Percentiles rank a stretch among this genome's conserved stretches.
These are phyloP conservation scores for Gastrolobium villosum DNA, from an alignment of 306 rosid species.

Conservation along the genomic window DNA sequence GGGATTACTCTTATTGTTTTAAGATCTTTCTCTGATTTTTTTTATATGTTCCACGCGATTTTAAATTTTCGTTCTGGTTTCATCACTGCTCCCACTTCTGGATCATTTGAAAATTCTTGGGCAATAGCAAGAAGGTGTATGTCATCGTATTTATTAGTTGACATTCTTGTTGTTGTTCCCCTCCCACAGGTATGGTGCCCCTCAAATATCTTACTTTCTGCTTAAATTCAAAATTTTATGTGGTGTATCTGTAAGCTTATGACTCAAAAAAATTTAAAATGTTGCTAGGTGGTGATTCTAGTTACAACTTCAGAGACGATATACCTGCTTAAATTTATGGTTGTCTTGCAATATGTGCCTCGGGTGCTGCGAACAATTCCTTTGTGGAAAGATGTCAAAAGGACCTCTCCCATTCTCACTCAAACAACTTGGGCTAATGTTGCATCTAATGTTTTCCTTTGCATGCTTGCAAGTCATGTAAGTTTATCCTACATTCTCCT, in stretches of 20 bases:
- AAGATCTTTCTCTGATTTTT: conserved; percentile 79
- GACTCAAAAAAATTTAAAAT: no score
- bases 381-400: no score
- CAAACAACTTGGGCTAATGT: conserved; percentile 69
- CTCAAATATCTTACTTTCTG: conserved; percentile 28
- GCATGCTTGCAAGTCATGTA: conserved; percentile 89
- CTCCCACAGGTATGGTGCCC: conserved; percentile 72
- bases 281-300: no score
- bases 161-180: conserved; percentile 83
- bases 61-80: conserved; percentile 88
- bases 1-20: conserved; percentile 75
- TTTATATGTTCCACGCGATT: conserved; percentile 76
- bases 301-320: no score
- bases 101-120: conserved; percentile 89
- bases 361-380: no score
- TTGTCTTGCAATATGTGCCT: conserved; percentile 80
- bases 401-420: no score
- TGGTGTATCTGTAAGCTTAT: no score
- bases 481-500: conserved; percentile 39
- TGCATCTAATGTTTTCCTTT: conserved; percentile 78
- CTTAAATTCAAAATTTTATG: no score
- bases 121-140: conserved; percentile 81
- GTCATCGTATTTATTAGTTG: conserved; percentile 76
- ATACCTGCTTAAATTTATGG: conserved; percentile 55
- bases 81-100: conserved; percentile 91